Evolutionary conservation across 768 basidiomycete genomes (phyloP).

Genomic region (Rhizopogon vulgaris): DNA sequence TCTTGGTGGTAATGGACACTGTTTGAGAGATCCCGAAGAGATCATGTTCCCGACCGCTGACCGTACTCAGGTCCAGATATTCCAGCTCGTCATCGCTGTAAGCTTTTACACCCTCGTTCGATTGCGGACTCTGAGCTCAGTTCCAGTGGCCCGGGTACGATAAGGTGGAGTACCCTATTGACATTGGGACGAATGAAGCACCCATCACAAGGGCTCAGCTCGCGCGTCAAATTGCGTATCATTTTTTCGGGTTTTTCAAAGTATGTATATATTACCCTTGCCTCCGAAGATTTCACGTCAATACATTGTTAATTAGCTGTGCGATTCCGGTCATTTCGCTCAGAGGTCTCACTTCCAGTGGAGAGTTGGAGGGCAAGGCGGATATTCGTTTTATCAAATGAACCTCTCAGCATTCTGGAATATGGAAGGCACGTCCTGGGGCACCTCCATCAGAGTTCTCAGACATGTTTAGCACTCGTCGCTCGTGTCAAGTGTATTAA

Average conservation of each 20-base stretch:
- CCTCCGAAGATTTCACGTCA: not conserved
- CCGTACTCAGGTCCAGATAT: not conserved
- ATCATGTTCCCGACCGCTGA: not conserved
- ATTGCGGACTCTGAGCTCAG: not conserved
- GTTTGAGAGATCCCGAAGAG: slow-evolving; percentile 2
- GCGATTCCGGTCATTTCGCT: not conserved
- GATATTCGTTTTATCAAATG: slow-evolving; percentile 2
- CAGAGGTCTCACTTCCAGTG: not conserved
- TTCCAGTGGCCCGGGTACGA: slow-evolving; percentile 9
- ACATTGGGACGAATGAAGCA: not conserved
- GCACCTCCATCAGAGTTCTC: slow-evolving; percentile 5
- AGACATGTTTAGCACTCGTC: not conserved
- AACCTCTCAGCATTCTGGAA: slow-evolving; percentile 8
- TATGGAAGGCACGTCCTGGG: slow-evolving; percentile 2
- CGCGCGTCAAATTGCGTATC: slow-evolving; percentile 3
- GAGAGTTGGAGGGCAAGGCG: slow-evolving; percentile 2
- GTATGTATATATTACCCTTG: not conserved
- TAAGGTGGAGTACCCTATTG: not conserved
- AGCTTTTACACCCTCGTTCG: not conserved
- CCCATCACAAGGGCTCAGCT: slow-evolving; percentile 3
- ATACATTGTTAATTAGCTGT: not conserved
- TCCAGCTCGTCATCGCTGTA: slow-evolving; percentile 1
- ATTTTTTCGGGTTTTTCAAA: slow-evolving; percentile 4
- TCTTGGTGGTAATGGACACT: not conserved
- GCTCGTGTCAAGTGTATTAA: not conserved